Base-by-base conservation (phyloP, 2,329 filamentous ascomycete species). In the Cadophora malorum region DNA sequence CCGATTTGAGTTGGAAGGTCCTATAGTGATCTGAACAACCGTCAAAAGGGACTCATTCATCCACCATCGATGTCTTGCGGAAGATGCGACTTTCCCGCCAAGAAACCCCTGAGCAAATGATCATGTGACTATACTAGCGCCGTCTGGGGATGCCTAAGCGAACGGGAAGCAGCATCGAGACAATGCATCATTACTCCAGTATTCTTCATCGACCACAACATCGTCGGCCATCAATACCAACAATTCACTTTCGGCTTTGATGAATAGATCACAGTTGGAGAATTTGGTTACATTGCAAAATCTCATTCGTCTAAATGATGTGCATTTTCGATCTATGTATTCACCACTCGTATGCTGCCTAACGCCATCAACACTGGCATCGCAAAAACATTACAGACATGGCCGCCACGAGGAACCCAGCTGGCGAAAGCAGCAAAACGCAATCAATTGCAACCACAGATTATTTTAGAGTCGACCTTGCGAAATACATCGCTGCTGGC, bases 401-500 rank as follows among this genome's bases (percentile, higher is more conserved):
- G 55, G 4, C 16, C 8, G 1, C 33, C 16, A 21, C 10, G 4
- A 58, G 23, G 33, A 8, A 38, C 7, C 38, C 55, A 23, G 55
- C 33, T 23, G 38, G 9, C 9, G 33, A 23, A 14, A 52, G 50
- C 56, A 45, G n/a, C 14, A 50, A 38, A n/a, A 60, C n/a, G 7
- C 12, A 38, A 31, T n/a, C 64, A 28, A 8, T 2, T 45, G 25
- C 21, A n/a, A 67, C 23, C 21, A 33, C 55, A 10, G 65, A 65
- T 16, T 53, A 70, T 25, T 63, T 55, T 50, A 65, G 70, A n/a
- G 62, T 68, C 53, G 67, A 75, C 38, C 74, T 76, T 7, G 66
- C 50, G 2, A 76, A 71, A 45, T 77, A 74, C 47, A 76, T 77
- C 1, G 72, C 75, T 0, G 66, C 65, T 47, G 74, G 75, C 4